A percentile compares a stretch with the other conserved stretches of the same genome.
phyloP scores from a whole-genome alignment of 345 rosid species.

The Ricinus communis region DNA sequence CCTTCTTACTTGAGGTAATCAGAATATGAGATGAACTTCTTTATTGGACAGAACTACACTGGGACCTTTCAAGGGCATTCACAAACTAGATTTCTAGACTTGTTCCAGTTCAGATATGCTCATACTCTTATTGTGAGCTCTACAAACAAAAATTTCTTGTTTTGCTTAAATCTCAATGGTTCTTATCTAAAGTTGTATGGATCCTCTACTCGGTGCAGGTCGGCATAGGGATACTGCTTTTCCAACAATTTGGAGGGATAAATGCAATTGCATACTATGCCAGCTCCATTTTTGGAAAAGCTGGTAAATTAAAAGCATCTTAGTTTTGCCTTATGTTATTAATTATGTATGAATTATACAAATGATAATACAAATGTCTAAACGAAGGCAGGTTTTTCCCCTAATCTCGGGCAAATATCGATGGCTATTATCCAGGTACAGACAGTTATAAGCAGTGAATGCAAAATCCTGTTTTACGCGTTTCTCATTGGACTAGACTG shows the following conservation, averaged over 20 bases:
- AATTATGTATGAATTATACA: background rate
- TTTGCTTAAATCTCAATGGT: background rate
- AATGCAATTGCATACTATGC: slow-evolving; percentile 47
- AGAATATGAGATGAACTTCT: background rate
- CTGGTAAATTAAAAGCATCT: slow-evolving; percentile 31
- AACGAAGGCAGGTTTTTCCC: slow-evolving; percentile 22
- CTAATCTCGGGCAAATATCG: slow-evolving; percentile 19
- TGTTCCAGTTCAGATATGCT: slow-evolving; percentile 57
- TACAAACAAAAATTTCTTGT: background rate
- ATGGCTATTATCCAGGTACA: slow-evolving; percentile 28
- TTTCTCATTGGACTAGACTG: background rate
- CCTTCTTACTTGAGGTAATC: background rate
- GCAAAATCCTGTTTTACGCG: background rate
- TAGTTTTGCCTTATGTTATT: too few species aligned
- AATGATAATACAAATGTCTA: background rate
- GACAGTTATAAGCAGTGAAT: background rate
- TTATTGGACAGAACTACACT: slow-evolving; percentile 38
- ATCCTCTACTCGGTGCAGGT: slow-evolving; percentile 27
- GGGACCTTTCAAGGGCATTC: slow-evolving; percentile 34
- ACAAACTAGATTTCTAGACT: slow-evolving; percentile 36
- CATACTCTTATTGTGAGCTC: slow-evolving; percentile 48
- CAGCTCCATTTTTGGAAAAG: slow-evolving; percentile 45
- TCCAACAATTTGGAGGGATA: slow-evolving; percentile 48
- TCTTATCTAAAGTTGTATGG: background rate
- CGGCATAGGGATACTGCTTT: slow-evolving; percentile 51